A percentile compares a stretch with the other conserved stretches of the same genome.
phyloP scores from a whole-genome alignment of 495 filamentous ascomycete species.

The Hypoxylon fragiforme region DNA sequence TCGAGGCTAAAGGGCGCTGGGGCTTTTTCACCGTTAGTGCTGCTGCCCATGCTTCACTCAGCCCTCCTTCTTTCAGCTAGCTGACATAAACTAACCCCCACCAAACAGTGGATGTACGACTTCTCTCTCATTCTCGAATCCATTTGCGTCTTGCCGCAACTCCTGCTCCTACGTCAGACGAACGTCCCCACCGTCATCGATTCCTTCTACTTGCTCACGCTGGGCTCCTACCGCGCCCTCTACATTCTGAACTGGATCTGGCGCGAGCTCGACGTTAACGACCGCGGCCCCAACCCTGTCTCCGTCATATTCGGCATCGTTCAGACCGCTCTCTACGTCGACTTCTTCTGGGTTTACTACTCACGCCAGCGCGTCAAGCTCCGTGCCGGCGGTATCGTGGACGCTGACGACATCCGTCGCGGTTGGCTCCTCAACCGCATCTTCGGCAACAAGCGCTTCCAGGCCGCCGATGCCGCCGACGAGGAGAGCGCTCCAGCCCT shows the following conservation, averaged over 20 bases:
- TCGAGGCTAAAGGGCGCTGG: conserved; percentile 47
- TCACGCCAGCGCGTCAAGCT: conserved; percentile 92
- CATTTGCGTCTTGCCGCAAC: conserved; percentile 85
- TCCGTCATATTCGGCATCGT: conserved; percentile 82
- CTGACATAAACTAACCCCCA: not conserved
- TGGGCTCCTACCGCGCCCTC: conserved; percentile 86
- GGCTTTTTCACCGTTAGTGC: conserved; percentile 60
- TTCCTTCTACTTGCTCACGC: conserved; percentile 85
- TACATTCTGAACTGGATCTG: conserved; percentile 94
- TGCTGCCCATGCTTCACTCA: not conserved
- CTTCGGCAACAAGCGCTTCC: conserved; percentile 53
- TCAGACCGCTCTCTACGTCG: conserved; percentile 88
- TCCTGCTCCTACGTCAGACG: conserved; percentile 89
- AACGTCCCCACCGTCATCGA: conserved; percentile 95
- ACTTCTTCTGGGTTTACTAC: conserved; percentile 98
- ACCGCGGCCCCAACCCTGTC: conserved; percentile 67
- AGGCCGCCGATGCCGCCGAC: conserved; percentile 33
- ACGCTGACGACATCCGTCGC: conserved; percentile 81
- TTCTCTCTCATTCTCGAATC: conserved; percentile 93
- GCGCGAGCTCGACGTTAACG: conserved; percentile 58
- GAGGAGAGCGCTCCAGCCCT: conserved; percentile 56
- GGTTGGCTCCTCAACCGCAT: conserved; percentile 71
- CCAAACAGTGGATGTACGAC: conserved; percentile 68
- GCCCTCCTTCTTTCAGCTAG: not conserved
- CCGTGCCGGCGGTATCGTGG: conserved; percentile 86